Evolutionary conservation across 2,329 filamentous ascomycete species (phyloP), one percentile per base, ranked within the genome.

Genomic region (Boeremia exigua): DNA sequence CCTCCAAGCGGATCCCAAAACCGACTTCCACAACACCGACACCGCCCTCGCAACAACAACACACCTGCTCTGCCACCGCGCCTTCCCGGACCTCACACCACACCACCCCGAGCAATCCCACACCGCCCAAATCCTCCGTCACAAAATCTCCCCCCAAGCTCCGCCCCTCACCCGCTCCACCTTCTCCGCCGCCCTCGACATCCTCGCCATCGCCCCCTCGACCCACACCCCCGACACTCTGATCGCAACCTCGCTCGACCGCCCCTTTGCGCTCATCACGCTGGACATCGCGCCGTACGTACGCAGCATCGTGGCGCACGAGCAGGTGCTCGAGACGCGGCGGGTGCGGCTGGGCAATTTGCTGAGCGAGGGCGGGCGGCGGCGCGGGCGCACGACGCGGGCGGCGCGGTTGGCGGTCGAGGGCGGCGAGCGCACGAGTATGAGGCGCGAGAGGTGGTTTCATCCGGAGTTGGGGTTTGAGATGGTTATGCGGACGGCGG

Each of bases 261-360:
- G 90, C 38, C 86, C 86, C 0, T 78, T 89, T 65, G 73, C 75
- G 0, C 79, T 88, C 17, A 85, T 96, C 29, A 82, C 85, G 0
- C 78, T 88, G 11, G 95, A 99, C 60, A 80, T 98, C 2, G 93
- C 92, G 0, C 95, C 96, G 0, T 98, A 91, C 72, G 85, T 98
- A n/a, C 89, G 96, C 10, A 82, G 84, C 33, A 98, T 99, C 56
- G 87, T 94, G 2, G 82, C 87, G 0, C 90, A 88, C 69, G 94
- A 98, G 65, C 79, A 86, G 17, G 82, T 81, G 1, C 82, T 95
- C 1, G 88, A 92, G 67, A 80, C 86, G 58, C 85, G 91, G 60
- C 84, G 91, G 10, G 72, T 84, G 7, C 82, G 83, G 15, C 75
- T 90, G 9, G 86, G 85, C 61, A 86, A 81, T 49, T 73, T 92